Evolutionary conservation across 1,139 yeast species (phyloP), one percentile per base, ranked within the genome.

Genomic region (Meyerozyma athensensis): DNA sequence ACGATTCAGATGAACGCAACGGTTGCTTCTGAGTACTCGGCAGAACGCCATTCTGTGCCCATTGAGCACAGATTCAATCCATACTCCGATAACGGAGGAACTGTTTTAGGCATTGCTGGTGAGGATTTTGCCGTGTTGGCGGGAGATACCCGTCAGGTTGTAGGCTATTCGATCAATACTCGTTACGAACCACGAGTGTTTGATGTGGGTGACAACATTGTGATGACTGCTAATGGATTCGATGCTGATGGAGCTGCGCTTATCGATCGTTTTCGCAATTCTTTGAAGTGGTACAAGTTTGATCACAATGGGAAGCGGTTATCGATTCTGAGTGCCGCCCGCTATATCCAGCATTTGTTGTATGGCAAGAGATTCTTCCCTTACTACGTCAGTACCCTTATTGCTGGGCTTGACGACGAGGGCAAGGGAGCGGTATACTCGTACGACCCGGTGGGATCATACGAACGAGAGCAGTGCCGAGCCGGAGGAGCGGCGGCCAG

Each of bases 401-500:
- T 92, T 54, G 97, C 96, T 2, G 98, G 98, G 8, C 71, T 92
- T 46, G 97, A 90, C 56, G 95, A 86, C 42, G 87, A 89, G 47
- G 97, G 97, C 12, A 81, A 81, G 52, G 98, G 98, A 36, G 92
- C 96, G 2, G 87, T 92, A 28, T 92, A 86, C 61, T 89, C 97
- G 5, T 92, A 87, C 59, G 98, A 92, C 58, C 98, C 98, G 1
- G 96, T 92, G 41, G 98, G 98, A 5, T 86, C 96, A 2, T 94
- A 92, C 59, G 98, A 94, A 65, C 79, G 97, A 54, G 97, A 90
- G 60, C 96, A 89, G 58, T 87, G 97, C 65, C 79, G 97, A 55
- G 97, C 97, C 1, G 97, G 96, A 44, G 98, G 98, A 33, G 94
- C 97, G 6, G 97, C 97, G 23, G 94, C 97, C 2, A 80, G 92